Evolutionary conservation across 2,329 filamentous ascomycete species (phyloP).

Genomic region (Microcyclosporella mali): DNA sequence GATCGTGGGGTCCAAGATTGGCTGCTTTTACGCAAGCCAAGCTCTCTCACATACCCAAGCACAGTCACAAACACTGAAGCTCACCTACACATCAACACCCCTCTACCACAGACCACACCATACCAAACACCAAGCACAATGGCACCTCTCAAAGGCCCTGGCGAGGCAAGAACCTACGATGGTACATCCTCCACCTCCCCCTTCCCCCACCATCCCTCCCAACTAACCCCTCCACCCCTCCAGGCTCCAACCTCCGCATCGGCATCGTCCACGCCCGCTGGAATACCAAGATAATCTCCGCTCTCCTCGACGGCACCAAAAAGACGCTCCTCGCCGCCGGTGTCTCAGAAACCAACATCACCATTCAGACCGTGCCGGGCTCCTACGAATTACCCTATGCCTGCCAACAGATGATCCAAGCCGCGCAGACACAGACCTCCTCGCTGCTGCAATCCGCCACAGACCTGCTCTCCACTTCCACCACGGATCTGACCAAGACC

Average conservation of each 20-base stretch:
- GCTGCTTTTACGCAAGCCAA: not conserved
- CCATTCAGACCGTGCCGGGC: slow-evolving; percentile 82
- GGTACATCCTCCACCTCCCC: slow-evolving; percentile 35
- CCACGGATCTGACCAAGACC: slow-evolving; percentile 60
- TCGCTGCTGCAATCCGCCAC: slow-evolving; percentile 61
- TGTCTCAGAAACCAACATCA: slow-evolving; percentile 81
- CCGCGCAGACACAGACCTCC: slow-evolving; percentile 53
- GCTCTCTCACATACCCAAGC: too few species aligned
- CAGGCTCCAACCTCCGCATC: slow-evolving; percentile 64
- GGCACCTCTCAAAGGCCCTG: slow-evolving; percentile 58
- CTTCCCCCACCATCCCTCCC: slow-evolving; percentile 1
- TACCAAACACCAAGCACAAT: slow-evolving; percentile 29
- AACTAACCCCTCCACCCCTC: slow-evolving; percentile 2
- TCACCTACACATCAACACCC: not conserved
- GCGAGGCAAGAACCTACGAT: slow-evolving; percentile 52
- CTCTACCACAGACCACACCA: not conserved
- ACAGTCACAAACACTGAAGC: too few species aligned
- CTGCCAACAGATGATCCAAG: slow-evolving; percentile 64
- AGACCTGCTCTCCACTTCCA: slow-evolving; percentile 65
- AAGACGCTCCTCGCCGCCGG: slow-evolving; percentile 71
- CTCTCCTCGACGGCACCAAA: slow-evolving; percentile 74
- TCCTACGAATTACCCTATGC: slow-evolving; percentile 92
- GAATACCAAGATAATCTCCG: slow-evolving; percentile 83
- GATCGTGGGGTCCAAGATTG: not conserved
- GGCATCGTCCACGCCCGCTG: slow-evolving; percentile 94